These are phyloP conservation scores for Trichoderma citrinoviride DNA, from an alignment of 2,329 filamentous ascomycete species.

Conservation along the genomic window DNA sequence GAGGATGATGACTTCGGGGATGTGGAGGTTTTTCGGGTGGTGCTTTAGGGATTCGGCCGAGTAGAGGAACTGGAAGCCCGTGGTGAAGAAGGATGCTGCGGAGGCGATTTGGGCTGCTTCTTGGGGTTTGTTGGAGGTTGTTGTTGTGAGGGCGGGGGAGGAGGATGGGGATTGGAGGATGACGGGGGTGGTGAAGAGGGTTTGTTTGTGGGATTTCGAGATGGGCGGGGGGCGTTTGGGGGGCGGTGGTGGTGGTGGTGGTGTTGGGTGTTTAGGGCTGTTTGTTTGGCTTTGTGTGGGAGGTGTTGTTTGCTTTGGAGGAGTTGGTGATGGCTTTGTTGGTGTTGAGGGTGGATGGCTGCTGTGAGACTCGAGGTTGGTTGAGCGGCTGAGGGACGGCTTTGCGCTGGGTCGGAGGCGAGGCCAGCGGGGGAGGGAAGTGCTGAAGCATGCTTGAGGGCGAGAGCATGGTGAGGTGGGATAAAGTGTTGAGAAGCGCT, in stretches of 20 bases:
- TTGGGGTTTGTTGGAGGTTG: conserved; percentile 21
- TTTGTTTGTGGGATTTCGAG: conserved; percentile 19
- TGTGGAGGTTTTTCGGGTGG: conserved; percentile 50
- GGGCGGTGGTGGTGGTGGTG: not conserved
- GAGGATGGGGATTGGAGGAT: conserved; percentile 23
- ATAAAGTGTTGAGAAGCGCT: not conserved
- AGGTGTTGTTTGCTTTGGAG: not conserved
- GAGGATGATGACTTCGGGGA: conserved; percentile 69
- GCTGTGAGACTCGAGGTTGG: not conserved
- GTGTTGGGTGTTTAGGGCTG: not conserved
- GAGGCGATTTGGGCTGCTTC: conserved; percentile 28
- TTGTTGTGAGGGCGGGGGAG: conserved; percentile 16
- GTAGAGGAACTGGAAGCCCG: conserved; percentile 45
- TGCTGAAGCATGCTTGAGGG: not conserved
- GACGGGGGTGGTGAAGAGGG: conserved; percentile 23
- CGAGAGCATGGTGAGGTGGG: not conserved
- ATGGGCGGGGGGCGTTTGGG: conserved; percentile 17
- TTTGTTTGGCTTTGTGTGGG: not conserved
- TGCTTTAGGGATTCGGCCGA: conserved; percentile 48
- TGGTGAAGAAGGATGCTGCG: conserved; percentile 36
- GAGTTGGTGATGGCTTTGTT: not conserved
- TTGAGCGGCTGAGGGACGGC: not conserved
- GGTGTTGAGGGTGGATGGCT: not conserved
- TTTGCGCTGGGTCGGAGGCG: not conserved
- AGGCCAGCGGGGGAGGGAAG: conserved; percentile 13